Conservation (phyloP, 768 basidiomycete species). For the Suillus subalutaceus region DNA sequence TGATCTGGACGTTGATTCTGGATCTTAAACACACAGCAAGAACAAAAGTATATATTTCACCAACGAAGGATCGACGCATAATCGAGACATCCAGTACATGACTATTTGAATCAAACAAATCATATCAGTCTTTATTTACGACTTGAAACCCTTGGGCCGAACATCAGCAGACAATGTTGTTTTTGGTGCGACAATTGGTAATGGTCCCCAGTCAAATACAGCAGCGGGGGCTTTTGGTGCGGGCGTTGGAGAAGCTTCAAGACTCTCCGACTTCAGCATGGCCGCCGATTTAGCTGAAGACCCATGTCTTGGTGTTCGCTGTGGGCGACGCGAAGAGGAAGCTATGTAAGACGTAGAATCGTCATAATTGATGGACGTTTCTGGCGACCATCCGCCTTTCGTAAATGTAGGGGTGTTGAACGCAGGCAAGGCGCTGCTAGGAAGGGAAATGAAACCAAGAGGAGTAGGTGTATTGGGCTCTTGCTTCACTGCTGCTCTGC, state of each 20-base stretch:
- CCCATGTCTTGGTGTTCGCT: slow-evolving; percentile 5
- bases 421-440: slow-evolving; percentile 23
- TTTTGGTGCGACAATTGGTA: slow-evolving; percentile 18
- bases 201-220: slow-evolving; percentile 26
- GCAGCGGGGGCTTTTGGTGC: slow-evolving; percentile 5
- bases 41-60: slow-evolving; percentile 6
- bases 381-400: slow-evolving; percentile 24
- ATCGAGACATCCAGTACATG: slow-evolving; percentile 3
- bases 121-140: slow-evolving; percentile 3
- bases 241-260: slow-evolving; percentile 3
- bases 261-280: slow-evolving; percentile 5
- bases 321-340: slow-evolving; percentile 23
- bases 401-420: slow-evolving; percentile 25
- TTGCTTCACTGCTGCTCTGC: slow-evolving; percentile 24
- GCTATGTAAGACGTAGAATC: slow-evolving; percentile 18
- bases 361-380: slow-evolving; percentile 20
- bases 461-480: slow-evolving; percentile 13
- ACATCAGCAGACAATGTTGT: slow-evolving; percentile 20
- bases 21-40: background rate
- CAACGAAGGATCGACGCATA: background rate
- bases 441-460: slow-evolving; percentile 13
- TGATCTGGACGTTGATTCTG: background rate
- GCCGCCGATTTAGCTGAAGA: slow-evolving; percentile 8
- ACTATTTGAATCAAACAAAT: slow-evolving; percentile 1
- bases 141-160: slow-evolving; percentile 1